These are phyloP conservation scores for Kwoniella botswanensis DNA, from an alignment of 768 basidiomycete genomes.

Conservation along the genomic window DNA sequence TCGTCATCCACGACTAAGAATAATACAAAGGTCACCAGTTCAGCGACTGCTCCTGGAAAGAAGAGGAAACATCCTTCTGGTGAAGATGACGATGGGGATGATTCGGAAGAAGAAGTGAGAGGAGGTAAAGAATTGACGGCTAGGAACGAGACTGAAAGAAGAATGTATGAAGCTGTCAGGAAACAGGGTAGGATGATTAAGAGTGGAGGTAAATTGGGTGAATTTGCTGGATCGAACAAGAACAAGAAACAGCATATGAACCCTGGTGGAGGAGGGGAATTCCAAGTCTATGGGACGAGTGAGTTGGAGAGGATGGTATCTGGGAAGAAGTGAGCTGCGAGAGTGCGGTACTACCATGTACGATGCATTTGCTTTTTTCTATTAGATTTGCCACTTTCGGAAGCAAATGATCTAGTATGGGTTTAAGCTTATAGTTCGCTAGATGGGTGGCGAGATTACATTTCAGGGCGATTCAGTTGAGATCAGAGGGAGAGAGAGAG, in stretches of 20 bases:
- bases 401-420: conserved; percentile 1
- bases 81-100: conserved; percentile 59
- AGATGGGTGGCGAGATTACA: conserved; percentile 14
- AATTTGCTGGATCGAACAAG: conserved; percentile 33
- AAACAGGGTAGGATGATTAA: conserved; percentile 79
- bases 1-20: conserved; percentile 31
- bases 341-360: too few relatives aligned
- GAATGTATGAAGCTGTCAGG: conserved; percentile 86
- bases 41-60: conserved; percentile 28
- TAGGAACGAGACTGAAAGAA: conserved; percentile 69
- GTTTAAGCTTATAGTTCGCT: neutral
- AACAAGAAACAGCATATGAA: neutral
- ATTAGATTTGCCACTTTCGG: conserved; percentile 9
- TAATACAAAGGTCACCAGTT: conserved; percentile 20
- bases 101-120: conserved; percentile 54
- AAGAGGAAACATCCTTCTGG: conserved; percentile 43
- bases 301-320: conserved; percentile 55
- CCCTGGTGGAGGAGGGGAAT: conserved; percentile 49
- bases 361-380: too few relatives aligned
- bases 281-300: conserved; percentile 53
- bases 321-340: conserved; percentile 21
- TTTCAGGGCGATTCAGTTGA: neutral
- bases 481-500: neutral
- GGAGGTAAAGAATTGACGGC: conserved; percentile 51
- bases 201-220: conserved; percentile 67